Percentiles rank a stretch among this genome's conserved stretches.
These are phyloP conservation scores for Nakaseomyces delphensis DNA, from an alignment of 1,139 yeast species.

Conservation along the genomic window DNA sequence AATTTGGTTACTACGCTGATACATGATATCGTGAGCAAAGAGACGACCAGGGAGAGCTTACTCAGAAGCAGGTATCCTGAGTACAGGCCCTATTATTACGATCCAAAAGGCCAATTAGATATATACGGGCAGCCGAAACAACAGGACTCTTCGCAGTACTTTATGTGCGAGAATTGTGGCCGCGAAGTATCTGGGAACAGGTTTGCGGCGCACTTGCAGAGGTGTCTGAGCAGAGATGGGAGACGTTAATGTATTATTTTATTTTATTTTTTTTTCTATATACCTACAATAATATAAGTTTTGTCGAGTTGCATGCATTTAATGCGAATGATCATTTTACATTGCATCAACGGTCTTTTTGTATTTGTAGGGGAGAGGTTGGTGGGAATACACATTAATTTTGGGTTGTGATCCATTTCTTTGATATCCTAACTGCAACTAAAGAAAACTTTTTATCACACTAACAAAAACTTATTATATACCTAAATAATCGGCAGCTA, in stretches of 20 bases:
- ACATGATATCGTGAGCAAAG: constrained; percentile 30
- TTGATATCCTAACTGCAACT: too few species aligned
- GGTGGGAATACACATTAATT: too few species aligned
- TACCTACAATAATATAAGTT: neutral
- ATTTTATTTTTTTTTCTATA: too few species aligned
- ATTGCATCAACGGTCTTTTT: neutral
- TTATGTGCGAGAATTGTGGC: constrained; percentile 71
- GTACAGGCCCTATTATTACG: constrained; percentile 21
- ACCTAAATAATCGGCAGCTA: constrained; percentile 85
- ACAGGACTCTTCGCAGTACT: constrained; percentile 41
- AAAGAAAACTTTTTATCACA: neutral
- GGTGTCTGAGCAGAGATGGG: constrained; percentile 63
- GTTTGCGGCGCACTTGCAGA: constrained; percentile 85
- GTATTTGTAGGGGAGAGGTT: too few species aligned
- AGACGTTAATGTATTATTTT: too few species aligned
- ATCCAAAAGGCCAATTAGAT: constrained; percentile 23
- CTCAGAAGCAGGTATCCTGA: constrained; percentile 23
- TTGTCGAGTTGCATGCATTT: too few species aligned
- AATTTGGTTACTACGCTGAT: constrained; percentile 25
- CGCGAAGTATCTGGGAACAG: constrained; percentile 85
- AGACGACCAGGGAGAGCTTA: constrained; percentile 20
- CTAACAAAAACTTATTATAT: constrained; percentile 16
- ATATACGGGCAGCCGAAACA: constrained; percentile 27
- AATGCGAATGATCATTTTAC: neutral
- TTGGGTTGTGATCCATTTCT: too few species aligned